A percentile compares a stretch with the other conserved stretches of the same genome.
Evolutionary conservation across 768 basidiomycete species (phyloP).

Genomic region (Erythrobasidium yunnanense): DNA sequence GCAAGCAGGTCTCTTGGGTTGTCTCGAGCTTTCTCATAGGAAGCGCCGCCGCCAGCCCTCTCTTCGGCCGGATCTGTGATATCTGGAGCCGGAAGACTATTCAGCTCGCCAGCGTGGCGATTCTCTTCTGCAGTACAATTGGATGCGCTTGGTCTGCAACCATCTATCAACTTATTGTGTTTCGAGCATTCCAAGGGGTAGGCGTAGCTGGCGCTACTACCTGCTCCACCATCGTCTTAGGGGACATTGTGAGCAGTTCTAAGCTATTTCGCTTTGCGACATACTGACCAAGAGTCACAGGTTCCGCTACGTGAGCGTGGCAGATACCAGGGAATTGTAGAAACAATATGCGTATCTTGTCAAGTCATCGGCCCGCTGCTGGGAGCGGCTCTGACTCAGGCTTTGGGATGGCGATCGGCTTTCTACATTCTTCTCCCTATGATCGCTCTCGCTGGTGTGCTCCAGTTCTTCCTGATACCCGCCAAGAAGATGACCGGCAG

Average conservation of each 20-base stretch:
- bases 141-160: neutral
- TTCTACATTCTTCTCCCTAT: constrained; percentile 11
- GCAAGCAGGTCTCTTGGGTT: neutral
- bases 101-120: neutral
- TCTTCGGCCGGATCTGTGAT: constrained; percentile 15
- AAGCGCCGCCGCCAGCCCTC: neutral
- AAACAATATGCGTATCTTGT: neutral
- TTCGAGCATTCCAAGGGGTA: neutral
- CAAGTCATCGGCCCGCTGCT: constrained; percentile 7
- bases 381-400: neutral
- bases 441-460: neutral
- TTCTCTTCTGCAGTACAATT: constrained; percentile 8
- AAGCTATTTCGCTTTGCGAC: neutral
- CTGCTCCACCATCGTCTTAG: neutral
- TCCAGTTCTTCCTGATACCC: neutral
- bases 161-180: constrained; percentile 4
- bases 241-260: neutral
- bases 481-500: constrained; percentile 4
- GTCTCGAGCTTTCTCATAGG: constrained; percentile 1
- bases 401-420: neutral
- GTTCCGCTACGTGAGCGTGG: neutral
- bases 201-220: neutral
- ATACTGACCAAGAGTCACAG: no score
- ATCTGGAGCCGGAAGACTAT: constrained; percentile 8
- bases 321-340: neutral